Base-by-base conservation (phyloP, 2,329 filamentous ascomycete genomes). In the Arthrobotrys musiformis region DNA sequence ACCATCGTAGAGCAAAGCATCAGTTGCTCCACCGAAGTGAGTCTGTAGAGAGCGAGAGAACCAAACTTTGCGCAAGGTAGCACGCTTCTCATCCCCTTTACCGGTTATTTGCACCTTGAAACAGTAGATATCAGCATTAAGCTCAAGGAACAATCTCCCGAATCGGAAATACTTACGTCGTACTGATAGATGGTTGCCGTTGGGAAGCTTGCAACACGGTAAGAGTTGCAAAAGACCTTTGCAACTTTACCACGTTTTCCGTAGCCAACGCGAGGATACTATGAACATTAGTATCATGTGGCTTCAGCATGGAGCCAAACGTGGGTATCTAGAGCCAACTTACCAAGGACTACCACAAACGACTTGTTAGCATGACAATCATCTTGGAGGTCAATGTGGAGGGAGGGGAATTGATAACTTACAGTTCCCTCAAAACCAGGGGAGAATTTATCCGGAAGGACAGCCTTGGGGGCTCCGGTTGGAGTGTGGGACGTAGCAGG, bases 21-120 rank as follows among this genome's bases (percentile, higher is more conserved):
- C 54, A 9, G 40, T 58, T 9, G 85, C 85, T 1, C 85, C 83
- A 1, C 85, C 84, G 0, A 94, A 84, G 1, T 84, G 83, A 0
- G 83, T 78, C 82, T 91, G 88, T 5, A 93, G 86, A 0, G 84
- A 83, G 0, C 87, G 85, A 0, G 90, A 91, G 0, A 88, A 84
- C 93, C 93, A 97, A 28, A 93, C 88, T 82, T 92, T 93, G 82
- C 89, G 90, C 81, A 93, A 87, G 3, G 95, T 85, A 2, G 88
- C 87, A 3, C 87, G 86, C 83, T 91, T 92, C 70, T 90, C 87
- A 0, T 84, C 85, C 7, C 89, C 89, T 0, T 87, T 89, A 1
- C 90, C 66, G 22, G 63, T 61, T 19, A 76, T 79, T 66, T 70
- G 66, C 17, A 77, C 66, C 73, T 77, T 52, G 19, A 19, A 17